Conservation (phyloP, 345 rosid species). For the Hibiscus mutabilis region DNA sequence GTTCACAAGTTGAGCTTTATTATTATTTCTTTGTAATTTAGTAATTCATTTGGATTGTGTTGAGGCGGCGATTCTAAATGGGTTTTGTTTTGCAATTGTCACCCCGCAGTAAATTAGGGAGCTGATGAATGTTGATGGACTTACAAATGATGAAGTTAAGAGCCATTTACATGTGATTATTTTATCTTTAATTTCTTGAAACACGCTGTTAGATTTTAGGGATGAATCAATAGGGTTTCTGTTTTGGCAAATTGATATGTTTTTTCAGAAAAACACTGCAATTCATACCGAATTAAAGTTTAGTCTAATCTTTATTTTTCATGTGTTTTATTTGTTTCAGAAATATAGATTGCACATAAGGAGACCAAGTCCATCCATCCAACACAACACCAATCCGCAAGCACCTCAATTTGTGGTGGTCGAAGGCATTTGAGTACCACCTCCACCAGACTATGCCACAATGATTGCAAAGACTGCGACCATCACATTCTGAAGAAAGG, state of each 20-base stretch:
- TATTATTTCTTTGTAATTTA: background rate
- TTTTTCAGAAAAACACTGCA: background rate
- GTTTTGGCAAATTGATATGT: background rate
- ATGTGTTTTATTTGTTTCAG: conserved; percentile 30
- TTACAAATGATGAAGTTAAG: conserved; percentile 93
- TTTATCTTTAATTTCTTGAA: background rate
- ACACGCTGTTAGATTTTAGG: no score
- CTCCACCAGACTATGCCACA: conserved; percentile 50
- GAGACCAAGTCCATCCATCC: conserved; percentile 52
- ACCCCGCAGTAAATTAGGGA: conserved; percentile 96
- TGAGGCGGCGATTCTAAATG: background rate
- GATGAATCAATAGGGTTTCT: background rate
- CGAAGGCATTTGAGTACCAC: conserved; percentile 85
- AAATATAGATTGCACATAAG: conserved; percentile 88
- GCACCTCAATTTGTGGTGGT: conserved; percentile 83
- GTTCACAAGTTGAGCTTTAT: conserved; percentile 56
- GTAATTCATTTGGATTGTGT: background rate
- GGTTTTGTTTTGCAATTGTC: conserved; percentile 39
- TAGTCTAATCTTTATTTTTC: background rate
- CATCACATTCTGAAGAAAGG: conserved; percentile 34
- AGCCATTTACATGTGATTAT: conserved; percentile 91
- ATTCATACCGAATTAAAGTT: background rate
- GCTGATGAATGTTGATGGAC: conserved; percentile 92
- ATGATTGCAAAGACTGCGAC: conserved; percentile 21
- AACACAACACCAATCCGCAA: conserved; percentile 36